Percentiles rank a stretch among this genome's conserved stretches.
Evolutionary conservation across 345 rosid species (phyloP).

Genomic region (Hypericum androsaemum): DNA sequence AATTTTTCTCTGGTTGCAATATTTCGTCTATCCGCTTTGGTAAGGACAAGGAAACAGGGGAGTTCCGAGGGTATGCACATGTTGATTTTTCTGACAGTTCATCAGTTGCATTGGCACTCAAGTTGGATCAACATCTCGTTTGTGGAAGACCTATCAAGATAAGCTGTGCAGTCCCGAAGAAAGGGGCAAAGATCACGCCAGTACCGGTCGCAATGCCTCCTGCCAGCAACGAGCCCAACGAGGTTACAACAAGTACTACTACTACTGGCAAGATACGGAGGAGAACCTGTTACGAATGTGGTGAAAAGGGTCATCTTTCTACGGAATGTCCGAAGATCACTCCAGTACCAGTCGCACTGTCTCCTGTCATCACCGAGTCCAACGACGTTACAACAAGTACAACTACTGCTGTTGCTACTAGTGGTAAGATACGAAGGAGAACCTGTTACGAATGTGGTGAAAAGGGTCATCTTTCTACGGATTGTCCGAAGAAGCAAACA

Average conservation of each 20-base stretch:
- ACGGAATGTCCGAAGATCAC: slow-evolving; percentile 42
- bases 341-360: neutral
- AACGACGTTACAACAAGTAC: slow-evolving; percentile 7
- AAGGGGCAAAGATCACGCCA: slow-evolving; percentile 20
- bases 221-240: slow-evolving; percentile 13
- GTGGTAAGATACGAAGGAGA: slow-evolving; percentile 55
- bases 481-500: neutral
- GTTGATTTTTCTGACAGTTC: slow-evolving; percentile 63
- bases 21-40: slow-evolving; percentile 69
- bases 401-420: slow-evolving; percentile 6
- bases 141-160: slow-evolving; percentile 78
- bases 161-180: slow-evolving; percentile 69
- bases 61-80: slow-evolving; percentile 80
- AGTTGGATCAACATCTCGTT: slow-evolving; percentile 64
- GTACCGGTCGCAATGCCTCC: slow-evolving; percentile 4
- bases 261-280: slow-evolving; percentile 62
- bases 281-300: slow-evolving; percentile 41
- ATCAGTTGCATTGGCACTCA: slow-evolving; percentile 55
- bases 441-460: slow-evolving; percentile 47
- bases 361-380: slow-evolving; percentile 11
- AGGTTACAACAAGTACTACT: slow-evolving; percentile 9
- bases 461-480: slow-evolving; percentile 71
- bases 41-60: slow-evolving; percentile 68
- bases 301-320: slow-evolving; percentile 2
- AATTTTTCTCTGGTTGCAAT: slow-evolving; percentile 63